Conservation (phyloP, 495 filamentous ascomycete genomes). For the Hypoxylon cercidicola region DNA sequence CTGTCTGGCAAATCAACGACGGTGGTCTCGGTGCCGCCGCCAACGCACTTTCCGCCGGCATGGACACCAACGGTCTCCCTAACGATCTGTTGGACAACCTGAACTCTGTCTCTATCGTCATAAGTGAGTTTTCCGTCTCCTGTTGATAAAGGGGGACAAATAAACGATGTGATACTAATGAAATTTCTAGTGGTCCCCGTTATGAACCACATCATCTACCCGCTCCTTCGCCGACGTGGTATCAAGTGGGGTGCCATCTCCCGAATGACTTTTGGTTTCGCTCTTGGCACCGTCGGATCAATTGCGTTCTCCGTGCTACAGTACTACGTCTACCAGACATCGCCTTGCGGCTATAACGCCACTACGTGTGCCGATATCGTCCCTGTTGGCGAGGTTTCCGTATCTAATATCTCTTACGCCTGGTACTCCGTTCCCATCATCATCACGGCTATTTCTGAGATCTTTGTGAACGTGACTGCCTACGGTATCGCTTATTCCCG, state of each 20-base stretch:
- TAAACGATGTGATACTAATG: conserved; percentile 19
- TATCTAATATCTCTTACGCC: conserved; percentile 53
- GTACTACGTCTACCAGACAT: conserved; percentile 73
- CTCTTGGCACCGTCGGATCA: conserved; percentile 70
- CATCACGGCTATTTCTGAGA: conserved; percentile 69
- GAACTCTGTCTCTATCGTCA: conserved; percentile 76
- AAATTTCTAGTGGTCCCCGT: conserved; percentile 68
- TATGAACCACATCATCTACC: conserved; percentile 75
- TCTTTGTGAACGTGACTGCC: conserved; percentile 74
- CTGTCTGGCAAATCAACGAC: conserved; percentile 70
- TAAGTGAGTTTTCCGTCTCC: conserved; percentile 47
- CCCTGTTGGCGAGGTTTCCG: conserved; percentile 54
- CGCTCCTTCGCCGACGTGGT: conserved; percentile 66
- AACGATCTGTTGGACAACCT: conserved; percentile 81
- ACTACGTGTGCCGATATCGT: conserved; percentile 51
- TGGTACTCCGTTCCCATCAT: conserved; percentile 58
- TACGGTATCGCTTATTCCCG: conserved; percentile 78
- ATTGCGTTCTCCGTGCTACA: conserved; percentile 73
- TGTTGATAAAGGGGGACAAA: background rate
- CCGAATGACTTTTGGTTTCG: conserved; percentile 78
- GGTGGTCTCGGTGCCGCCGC: conserved; percentile 56
- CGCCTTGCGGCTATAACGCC: conserved; percentile 58
- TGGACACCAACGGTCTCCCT: conserved; percentile 70
- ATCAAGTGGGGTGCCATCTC: conserved; percentile 76
- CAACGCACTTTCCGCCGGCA: conserved; percentile 66